Evolutionary conservation across 306 rosid species (phyloP).

Genomic region (Glycyrrhiza uralensis): DNA sequence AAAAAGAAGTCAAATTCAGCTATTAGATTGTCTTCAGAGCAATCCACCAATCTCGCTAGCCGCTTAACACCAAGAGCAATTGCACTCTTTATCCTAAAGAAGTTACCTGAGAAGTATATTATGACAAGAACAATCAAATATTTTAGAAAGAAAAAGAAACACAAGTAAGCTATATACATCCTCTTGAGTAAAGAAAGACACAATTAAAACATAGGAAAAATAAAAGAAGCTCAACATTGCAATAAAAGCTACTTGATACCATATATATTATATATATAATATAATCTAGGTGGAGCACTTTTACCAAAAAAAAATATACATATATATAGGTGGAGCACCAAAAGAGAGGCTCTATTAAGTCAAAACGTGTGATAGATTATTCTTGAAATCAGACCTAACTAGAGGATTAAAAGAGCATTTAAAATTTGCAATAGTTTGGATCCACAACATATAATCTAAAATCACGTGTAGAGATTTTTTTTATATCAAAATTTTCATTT

Average conservation of each 20-base stretch:
- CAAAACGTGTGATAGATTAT: neutral
- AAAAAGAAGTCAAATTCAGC: conserved; percentile 68
- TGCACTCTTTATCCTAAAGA: conserved; percentile 78
- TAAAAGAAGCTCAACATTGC: neutral
- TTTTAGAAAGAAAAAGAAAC: neutral
- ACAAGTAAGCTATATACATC: neutral
- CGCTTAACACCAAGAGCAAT: conserved; percentile 61
- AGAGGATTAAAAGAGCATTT: neutral
- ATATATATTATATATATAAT: no score
- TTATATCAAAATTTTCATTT: neutral
- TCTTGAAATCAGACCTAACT: neutral
- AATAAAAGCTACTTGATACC: neutral
- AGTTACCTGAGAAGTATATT: conserved; percentile 50
- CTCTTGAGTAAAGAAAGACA: neutral
- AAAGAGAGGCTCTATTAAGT: neutral
- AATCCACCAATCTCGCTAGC: conserved; percentile 54
- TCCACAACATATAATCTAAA: neutral
- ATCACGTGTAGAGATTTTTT: neutral
- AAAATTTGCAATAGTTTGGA: neutral
- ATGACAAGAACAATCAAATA: conserved; percentile 7
- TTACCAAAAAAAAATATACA: no score
- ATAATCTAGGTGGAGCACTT: no score
- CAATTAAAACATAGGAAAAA: neutral
- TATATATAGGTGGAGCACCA: neutral
- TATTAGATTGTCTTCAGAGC: conserved; percentile 52